These are phyloP conservation scores for Mycena epipterygia DNA, from an alignment of 768 basidiomycete genomes.

Conservation along the genomic window DNA sequence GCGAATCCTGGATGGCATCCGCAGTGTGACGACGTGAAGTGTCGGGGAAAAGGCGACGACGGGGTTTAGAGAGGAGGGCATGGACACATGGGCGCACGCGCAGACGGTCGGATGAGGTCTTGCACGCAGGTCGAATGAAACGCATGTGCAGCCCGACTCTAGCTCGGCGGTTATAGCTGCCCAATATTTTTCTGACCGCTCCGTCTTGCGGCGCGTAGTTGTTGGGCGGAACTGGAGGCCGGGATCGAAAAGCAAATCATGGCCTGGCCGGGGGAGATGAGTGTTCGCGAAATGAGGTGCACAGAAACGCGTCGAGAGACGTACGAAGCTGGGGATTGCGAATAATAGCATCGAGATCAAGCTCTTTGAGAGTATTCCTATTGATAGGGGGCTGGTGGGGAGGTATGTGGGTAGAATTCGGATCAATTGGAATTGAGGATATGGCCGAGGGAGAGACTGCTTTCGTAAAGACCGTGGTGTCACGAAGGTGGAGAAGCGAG, in stretches of 20 bases:
- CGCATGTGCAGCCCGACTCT: conserved; percentile 85
- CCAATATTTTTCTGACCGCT: conserved; percentile 89
- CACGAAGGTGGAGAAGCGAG: conserved; percentile 53
- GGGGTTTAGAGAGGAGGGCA: conserved; percentile 55
- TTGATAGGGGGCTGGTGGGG: conserved; percentile 84
- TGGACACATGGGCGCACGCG: conserved; percentile 61
- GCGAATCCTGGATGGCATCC: conserved; percentile 80
- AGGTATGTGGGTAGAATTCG: conserved; percentile 71
- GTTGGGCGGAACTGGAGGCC: conserved; percentile 87
- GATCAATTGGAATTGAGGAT: conserved; percentile 57
- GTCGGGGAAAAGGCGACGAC: conserved; percentile 61
- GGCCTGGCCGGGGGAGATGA: conserved; percentile 62
- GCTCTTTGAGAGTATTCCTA: conserved; percentile 83
- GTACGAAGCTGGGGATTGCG: conserved; percentile 92
- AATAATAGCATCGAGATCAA: conserved; percentile 88
- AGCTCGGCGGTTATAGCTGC: conserved; percentile 83
- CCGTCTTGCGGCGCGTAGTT: conserved; percentile 78
- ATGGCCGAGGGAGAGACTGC: conserved; percentile 44
- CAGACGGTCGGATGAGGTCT: conserved; percentile 70
- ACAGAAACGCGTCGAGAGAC: conserved; percentile 50
- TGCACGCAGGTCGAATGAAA: conserved; percentile 76
- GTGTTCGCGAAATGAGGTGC: conserved; percentile 32
- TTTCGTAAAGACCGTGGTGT: conserved; percentile 47
- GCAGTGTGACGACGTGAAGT: conserved; percentile 65
- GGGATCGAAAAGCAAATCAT: conserved; percentile 91